These are phyloP conservation scores for Wickerhamiella spandovensis DNA, from an alignment of 805 yeast genomes.

Conservation along the genomic window DNA sequence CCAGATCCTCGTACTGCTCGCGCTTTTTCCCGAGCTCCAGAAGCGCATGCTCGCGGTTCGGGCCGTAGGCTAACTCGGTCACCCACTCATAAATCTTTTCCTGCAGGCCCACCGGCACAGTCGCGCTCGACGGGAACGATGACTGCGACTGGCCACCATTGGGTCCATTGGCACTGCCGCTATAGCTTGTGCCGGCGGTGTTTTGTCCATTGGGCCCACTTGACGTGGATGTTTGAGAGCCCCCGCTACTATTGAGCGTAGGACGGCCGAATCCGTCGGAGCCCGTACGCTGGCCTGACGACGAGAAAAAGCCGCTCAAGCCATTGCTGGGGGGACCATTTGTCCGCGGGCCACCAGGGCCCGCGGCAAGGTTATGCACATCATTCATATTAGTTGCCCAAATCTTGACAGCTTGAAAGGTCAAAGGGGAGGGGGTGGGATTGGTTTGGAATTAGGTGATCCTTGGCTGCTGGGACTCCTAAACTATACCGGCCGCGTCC, in stretches of 20 bases:
- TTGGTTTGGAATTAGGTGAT: background rate
- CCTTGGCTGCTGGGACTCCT: background rate
- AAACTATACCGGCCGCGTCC: too few species aligned
- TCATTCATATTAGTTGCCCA: background rate
- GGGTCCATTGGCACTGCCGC: background rate
- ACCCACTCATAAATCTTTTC: slow-evolving; percentile 85
- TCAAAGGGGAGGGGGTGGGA: background rate
- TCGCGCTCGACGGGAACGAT: background rate
- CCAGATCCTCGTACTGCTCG: slow-evolving; percentile 88
- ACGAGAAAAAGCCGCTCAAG: background rate
- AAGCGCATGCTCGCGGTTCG: slow-evolving; percentile 83
- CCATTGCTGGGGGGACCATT: background rate
- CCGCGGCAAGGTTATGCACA: background rate
- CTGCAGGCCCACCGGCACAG: slow-evolving; percentile 19
- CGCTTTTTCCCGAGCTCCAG: slow-evolving; percentile 86
- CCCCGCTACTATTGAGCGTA: background rate
- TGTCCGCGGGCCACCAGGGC: background rate
- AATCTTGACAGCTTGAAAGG: background rate
- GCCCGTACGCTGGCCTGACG: background rate
- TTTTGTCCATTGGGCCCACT: background rate
- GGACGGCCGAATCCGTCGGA: background rate
- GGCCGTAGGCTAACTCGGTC: slow-evolving; percentile 76
- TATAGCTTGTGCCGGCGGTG: background rate
- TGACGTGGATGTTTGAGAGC: background rate
- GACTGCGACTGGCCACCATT: background rate